Conservation (phyloP, 345 rosid genomes). For the Populus alba region DNA sequence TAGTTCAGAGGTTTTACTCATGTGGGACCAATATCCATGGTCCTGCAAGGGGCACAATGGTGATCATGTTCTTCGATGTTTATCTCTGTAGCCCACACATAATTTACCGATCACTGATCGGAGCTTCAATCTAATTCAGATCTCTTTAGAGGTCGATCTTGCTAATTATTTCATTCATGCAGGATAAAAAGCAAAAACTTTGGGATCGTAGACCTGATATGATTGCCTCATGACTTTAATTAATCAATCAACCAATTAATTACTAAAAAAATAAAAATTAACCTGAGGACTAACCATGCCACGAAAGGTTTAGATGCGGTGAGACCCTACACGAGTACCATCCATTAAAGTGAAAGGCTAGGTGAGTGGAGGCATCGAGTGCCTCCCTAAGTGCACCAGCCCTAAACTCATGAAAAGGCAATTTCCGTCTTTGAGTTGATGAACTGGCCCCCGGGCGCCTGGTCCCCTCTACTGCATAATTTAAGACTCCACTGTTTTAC, state of each 20-base stretch:
- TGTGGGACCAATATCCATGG: not conserved
- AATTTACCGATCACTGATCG: no score
- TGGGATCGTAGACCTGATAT: not conserved
- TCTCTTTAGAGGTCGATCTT: not conserved
- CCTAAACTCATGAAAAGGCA: not conserved
- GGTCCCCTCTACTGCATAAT: not conserved
- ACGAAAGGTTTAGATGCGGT: not conserved
- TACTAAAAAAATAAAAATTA: not conserved
- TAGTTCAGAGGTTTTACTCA: not conserved
- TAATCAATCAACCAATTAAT: not conserved
- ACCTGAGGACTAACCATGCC: not conserved
- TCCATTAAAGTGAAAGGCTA: not conserved
- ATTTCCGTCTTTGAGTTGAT: slow-evolving; percentile 11
- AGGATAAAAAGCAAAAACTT: not conserved
- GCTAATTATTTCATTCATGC: not conserved
- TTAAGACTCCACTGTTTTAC: not conserved
- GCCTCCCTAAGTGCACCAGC: not conserved
- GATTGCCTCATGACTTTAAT: not conserved
- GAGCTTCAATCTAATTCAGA: not conserved
- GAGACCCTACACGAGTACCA: not conserved
- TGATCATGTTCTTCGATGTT: no score
- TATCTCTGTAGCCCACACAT: no score
- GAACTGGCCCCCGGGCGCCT: not conserved
- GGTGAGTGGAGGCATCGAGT: slow-evolving; percentile 14
- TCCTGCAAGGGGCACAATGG: not conserved